Evolutionary conservation across 768 basidiomycete species (phyloP).

Genomic region (Tremella fuciformis): DNA sequence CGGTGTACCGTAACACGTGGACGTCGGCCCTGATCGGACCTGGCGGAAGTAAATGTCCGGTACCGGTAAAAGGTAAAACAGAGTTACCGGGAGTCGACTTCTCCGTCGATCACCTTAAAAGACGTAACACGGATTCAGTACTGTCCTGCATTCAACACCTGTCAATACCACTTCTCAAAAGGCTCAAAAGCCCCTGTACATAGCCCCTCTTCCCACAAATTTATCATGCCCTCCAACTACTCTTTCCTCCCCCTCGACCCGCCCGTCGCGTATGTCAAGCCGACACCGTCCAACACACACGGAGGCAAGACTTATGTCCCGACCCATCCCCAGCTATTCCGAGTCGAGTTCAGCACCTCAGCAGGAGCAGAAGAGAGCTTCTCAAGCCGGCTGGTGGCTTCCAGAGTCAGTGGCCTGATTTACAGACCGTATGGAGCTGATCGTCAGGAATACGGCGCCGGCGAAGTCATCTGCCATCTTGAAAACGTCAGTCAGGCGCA

Average conservation of each 20-base stretch:
- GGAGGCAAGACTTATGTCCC: slow-evolving; percentile 44
- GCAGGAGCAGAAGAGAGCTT: slow-evolving; percentile 30
- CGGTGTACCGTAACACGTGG: too few species aligned
- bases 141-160: too few species aligned
- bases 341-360: slow-evolving; percentile 35
- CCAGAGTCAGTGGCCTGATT: slow-evolving; percentile 27
- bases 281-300: slow-evolving; percentile 39
- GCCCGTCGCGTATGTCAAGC: slow-evolving; percentile 36
- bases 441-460: slow-evolving; percentile 40
- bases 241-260: slow-evolving; percentile 29
- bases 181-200: too few species aligned
- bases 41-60: too few species aligned
- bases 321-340: slow-evolving; percentile 46
- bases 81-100: too few species aligned
- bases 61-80: too few species aligned
- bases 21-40: too few species aligned
- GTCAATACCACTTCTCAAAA: too few species aligned
- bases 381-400: slow-evolving; percentile 44
- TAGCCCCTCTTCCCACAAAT: too few species aligned
- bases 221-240: slow-evolving; percentile 28
- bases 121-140: too few species aligned
- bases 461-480: slow-evolving; percentile 31
- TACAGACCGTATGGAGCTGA: slow-evolving; percentile 8
- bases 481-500: slow-evolving; percentile 39
- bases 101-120: too few species aligned